Base-by-base conservation (phyloP, 768 basidiomycete genomes). In the Tulasnella sp. region DNA sequence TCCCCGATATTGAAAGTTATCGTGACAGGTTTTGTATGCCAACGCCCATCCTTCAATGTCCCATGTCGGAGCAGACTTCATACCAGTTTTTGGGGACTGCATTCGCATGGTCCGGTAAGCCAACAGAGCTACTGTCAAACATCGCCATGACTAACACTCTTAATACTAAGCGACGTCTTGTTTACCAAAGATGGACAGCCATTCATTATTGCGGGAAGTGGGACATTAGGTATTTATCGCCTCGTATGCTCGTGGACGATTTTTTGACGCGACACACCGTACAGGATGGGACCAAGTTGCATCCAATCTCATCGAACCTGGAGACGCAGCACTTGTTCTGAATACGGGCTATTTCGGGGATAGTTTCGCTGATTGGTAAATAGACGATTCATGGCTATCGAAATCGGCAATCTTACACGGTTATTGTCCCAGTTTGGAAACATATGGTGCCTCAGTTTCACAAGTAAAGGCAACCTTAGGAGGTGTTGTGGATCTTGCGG, bases 341-440 rank as follows among this genome's bases (percentile, higher is more conserved):
- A 78, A 89, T 66, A 81, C 78, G 19, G 93, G 93, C 5, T 96
- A 96, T 72, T 98, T 98, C 63, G 92, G 87, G 12, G 87, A 93
- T 61, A 76, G 82, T 58, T 91, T 93, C 59, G 72, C 77, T 24
- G 86, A 92, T 37, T 92, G 88, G 87, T 86, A 58, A 50, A 74
- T 64, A 52, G 57, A 35, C 48, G 37, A 40, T 22, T 46, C 40
- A 32, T 39, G 37, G 25, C 19, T 19, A 29, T 44, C 15, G 13
- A 28, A 15, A n/a, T n/a, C n/a, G n/a, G n/a, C 15, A 24, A 49
- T 22, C 37, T 3, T 29, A 40, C 40, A 6, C 37, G 2, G 15
- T 37, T 40, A 35, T 29, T 29, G 27, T 22, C 50, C 12, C 50
- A 89, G 89, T 64, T 72, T 98, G 51, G 73, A 79, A 59, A 76